Percentiles rank a stretch among this genome's conserved stretches.
phyloP scores from a whole-genome alignment of 169 alveolate species.

The Plasmodium knowlesi region DNA sequence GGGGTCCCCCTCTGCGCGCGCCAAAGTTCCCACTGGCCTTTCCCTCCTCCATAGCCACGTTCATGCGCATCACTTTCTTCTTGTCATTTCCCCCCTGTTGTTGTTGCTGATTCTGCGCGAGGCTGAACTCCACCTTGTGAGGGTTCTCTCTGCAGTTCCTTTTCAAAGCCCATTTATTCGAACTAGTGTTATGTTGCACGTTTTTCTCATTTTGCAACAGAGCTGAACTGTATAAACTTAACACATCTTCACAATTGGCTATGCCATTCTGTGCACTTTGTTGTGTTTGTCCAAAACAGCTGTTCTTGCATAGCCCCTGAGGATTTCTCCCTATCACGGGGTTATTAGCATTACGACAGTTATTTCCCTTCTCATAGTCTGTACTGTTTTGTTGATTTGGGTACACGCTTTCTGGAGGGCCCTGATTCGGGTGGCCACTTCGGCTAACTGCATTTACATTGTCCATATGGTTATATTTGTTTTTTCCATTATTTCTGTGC shows the following conservation, averaged over 20 bases:
- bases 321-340: not conserved
- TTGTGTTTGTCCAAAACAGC: not conserved
- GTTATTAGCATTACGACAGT: not conserved
- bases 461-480: slow-evolving; percentile 1
- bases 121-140: slow-evolving; percentile 7
- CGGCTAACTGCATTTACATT: not conserved
- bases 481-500: not conserved
- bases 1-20: not conserved
- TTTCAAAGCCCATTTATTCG: slow-evolving; percentile 40
- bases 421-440: not conserved
- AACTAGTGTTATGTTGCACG: not conserved
- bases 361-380: slow-evolving; percentile 11
- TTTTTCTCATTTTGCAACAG: slow-evolving; percentile 5
- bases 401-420: not conserved
- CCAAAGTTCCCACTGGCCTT: not conserved
- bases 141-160: slow-evolving; percentile 37
- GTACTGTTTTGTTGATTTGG: not conserved
- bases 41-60: slow-evolving; percentile 27
- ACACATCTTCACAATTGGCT: not conserved
- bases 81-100: slow-evolving; percentile 8
- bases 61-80: slow-evolving; percentile 27
- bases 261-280: not conserved
- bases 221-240: not conserved
- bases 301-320: not conserved
- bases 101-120: slow-evolving; percentile 4